Conservation (phyloP, 345 rosid genomes). For the Lenwebbia sp. region DNA sequence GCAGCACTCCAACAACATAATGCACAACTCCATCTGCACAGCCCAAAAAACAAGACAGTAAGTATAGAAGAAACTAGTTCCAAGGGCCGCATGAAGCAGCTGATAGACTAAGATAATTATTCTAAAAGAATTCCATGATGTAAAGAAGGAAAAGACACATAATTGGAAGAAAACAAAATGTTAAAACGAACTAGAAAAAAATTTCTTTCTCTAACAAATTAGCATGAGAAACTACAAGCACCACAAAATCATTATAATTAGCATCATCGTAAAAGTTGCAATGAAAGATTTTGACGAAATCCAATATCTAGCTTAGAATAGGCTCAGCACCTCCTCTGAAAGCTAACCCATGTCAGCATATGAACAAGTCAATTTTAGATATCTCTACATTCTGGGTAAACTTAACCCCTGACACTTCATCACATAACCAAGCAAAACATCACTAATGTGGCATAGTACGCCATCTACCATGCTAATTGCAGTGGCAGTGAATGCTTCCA, state of each 20-base stretch:
- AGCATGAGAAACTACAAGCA: not conserved
- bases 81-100: not conserved
- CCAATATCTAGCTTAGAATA: not conserved
- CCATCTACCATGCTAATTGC: not conserved
- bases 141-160: not conserved
- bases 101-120: not conserved
- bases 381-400: not conserved
- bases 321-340: not conserved
- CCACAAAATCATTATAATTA: not conserved
- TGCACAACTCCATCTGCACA: constrained; percentile 85
- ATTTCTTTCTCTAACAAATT: not conserved
- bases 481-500: not conserved
- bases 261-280: not conserved
- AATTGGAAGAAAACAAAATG: not conserved
- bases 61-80: not conserved
- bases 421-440: not conserved
- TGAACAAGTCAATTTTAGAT: not conserved
- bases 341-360: not conserved
- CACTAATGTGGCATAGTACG: not conserved
- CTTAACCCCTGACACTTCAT: not conserved
- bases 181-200: not conserved
- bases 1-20: constrained; percentile 94
- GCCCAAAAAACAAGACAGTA: not conserved
- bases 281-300: not conserved
- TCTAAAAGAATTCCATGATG: not conserved